phyloP scores from a whole-genome alignment of 495 filamentous ascomycete species.

The Amphirosellinia nigrospora region DNA sequence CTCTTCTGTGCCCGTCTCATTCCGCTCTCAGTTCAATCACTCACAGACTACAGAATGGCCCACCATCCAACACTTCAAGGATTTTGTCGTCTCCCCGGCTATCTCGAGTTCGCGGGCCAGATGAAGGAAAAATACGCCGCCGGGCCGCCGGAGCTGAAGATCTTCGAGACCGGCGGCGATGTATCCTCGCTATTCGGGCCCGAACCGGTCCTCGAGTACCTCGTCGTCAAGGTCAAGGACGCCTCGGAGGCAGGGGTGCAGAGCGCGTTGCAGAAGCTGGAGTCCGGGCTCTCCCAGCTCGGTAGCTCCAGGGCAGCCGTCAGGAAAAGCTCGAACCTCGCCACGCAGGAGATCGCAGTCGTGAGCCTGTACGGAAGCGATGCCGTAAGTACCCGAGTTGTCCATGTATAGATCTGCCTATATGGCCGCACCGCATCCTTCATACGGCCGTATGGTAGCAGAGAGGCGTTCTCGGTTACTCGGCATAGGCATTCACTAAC shows the following conservation, averaged over 20 bases:
- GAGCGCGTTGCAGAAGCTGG: constrained; percentile 6
- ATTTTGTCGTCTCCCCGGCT: neutral
- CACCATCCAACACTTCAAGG: neutral
- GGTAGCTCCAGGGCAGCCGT: neutral
- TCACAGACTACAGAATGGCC: constrained; percentile 21
- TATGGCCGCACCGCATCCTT: neutral
- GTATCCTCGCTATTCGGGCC: neutral
- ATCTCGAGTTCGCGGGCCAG: neutral
- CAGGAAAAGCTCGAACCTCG: neutral
- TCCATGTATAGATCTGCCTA: neutral
- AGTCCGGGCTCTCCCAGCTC: constrained; percentile 3
- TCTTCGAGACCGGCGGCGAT: neutral
- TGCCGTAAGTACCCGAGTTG: constrained; percentile 3
- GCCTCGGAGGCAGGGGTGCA: neutral
- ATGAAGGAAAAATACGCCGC: neutral
- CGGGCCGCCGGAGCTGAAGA: neutral
- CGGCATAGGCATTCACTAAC: neutral
- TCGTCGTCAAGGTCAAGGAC: constrained; percentile 11
- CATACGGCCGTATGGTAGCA: neutral
- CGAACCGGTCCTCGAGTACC: constrained; percentile 12
- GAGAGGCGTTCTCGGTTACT: neutral
- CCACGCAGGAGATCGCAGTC: constrained; percentile 8
- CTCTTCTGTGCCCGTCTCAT: neutral
- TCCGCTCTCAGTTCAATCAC: neutral
- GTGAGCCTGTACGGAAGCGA: constrained; percentile 10